Evolutionary conservation across 1,139 yeast species (phyloP).

Genomic region (Blastobotrys niveus): DNA sequence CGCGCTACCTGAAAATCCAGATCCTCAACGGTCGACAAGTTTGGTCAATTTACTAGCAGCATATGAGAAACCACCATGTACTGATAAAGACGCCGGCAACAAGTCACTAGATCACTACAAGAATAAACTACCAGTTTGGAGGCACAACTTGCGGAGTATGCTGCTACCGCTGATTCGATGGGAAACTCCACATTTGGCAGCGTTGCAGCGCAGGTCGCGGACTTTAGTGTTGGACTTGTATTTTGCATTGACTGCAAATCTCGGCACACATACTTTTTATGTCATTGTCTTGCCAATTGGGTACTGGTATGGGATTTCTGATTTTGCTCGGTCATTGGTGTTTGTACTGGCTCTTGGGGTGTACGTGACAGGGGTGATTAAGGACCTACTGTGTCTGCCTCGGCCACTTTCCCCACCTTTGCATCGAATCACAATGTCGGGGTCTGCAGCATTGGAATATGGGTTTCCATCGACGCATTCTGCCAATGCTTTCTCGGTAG

Average conservation of each 20-base stretch:
- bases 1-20: neutral
- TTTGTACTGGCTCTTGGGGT: constrained; percentile 81
- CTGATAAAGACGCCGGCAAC: constrained; percentile 62
- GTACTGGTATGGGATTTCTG: constrained; percentile 71
- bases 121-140: constrained; percentile 48
- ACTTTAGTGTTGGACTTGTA: constrained; percentile 57
- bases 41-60: constrained; percentile 26
- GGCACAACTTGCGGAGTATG: constrained; percentile 53
- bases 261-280: constrained; percentile 92
- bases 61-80: constrained; percentile 27
- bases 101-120: constrained; percentile 61
- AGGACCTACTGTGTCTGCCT: constrained; percentile 85
- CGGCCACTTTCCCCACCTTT: constrained; percentile 91
- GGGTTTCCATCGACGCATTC: constrained; percentile 94
- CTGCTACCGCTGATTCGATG: constrained; percentile 55
- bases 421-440: constrained; percentile 81
- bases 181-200: constrained; percentile 61
- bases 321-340: constrained; percentile 58
- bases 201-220: constrained; percentile 51
- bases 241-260: constrained; percentile 82
- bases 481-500: constrained; percentile 84
- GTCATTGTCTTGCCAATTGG: constrained; percentile 83
- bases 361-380: constrained; percentile 66
- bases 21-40: constrained; percentile 17
- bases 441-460: constrained; percentile 84